A percentile compares a stretch with the other conserved stretches of the same genome.
Evolutionary conservation across 129 eudicot species (phyloP).

Genomic region (Oenanthe sinensis): DNA sequence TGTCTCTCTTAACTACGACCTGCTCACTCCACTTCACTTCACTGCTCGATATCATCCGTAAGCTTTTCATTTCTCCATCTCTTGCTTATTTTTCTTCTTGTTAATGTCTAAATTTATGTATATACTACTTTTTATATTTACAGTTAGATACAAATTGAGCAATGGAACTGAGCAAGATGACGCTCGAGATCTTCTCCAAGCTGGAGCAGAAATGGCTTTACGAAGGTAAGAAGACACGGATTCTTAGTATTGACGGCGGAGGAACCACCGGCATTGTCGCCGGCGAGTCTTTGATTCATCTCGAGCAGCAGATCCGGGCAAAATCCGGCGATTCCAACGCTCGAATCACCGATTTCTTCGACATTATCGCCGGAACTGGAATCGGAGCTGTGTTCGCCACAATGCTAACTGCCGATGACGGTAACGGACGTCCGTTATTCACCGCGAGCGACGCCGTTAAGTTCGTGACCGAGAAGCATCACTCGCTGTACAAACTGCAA

Average conservation of each 20-base stretch:
- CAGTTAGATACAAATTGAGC: background rate
- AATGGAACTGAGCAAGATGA: conserved; percentile 55
- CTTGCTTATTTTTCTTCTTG: background rate
- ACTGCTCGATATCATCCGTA: background rate
- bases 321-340: conserved; percentile 67
- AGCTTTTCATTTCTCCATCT: background rate
- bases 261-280: conserved; percentile 59
- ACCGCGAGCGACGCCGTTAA: conserved; percentile 55
- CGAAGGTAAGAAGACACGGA: conserved; percentile 61
- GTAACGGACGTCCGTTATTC: conserved; percentile 63
- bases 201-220: conserved; percentile 87
- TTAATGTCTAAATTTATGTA: background rate
- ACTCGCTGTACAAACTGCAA: conserved; percentile 32
- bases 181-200: conserved; percentile 87
- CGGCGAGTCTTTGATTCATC: conserved; percentile 45
- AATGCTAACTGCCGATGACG: conserved; percentile 70
- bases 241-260: conserved; percentile 83
- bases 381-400: conserved; percentile 68
- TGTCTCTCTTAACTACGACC: conserved; percentile 1
- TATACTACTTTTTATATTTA: background rate
- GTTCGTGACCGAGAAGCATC: conserved; percentile 27
- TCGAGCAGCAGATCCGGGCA: conserved; percentile 78
- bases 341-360: conserved; percentile 66
- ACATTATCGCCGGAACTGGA: conserved; percentile 76
- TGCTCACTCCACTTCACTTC: background rate